These are phyloP conservation scores for Dipodascus geniculatus DNA, from an alignment of 805 yeast species.

Conservation along the genomic window DNA sequence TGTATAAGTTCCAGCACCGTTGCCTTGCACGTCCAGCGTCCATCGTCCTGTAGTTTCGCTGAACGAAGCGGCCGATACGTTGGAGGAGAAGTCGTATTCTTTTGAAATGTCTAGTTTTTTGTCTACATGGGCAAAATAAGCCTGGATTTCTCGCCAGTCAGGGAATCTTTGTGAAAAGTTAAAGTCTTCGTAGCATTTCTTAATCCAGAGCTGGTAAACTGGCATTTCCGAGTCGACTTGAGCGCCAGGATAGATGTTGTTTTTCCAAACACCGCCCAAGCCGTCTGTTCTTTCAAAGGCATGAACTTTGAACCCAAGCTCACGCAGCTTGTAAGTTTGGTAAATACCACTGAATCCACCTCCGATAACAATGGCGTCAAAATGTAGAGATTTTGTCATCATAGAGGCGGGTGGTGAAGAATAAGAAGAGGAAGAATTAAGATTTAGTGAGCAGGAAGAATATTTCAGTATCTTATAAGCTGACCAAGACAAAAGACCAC, in stretches of 20 bases:
- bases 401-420: not conserved
- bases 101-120: conserved; percentile 17
- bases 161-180: conserved; percentile 21
- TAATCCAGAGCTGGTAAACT: conserved; percentile 19
- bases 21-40: conserved; percentile 12
- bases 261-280: conserved; percentile 19
- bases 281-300: conserved; percentile 14
- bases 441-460: not conserved
- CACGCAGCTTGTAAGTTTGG: conserved; percentile 12
- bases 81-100: conserved; percentile 17
- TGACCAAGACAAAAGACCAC: too few species aligned
- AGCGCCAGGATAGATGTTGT: conserved; percentile 21
- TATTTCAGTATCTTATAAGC: not conserved
- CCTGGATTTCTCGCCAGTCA: conserved; percentile 17
- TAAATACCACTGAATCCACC: conserved; percentile 16
- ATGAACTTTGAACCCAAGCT: conserved; percentile 13
- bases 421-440: not conserved
- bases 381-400: not conserved
- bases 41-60: conserved; percentile 16
- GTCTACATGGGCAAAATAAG: conserved; percentile 21
- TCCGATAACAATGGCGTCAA: conserved; percentile 13
- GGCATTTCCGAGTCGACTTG: conserved; percentile 24
- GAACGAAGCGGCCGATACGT: conserved; percentile 16
- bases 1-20: conserved; percentile 8
- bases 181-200: conserved; percentile 21